Percentiles rank a stretch among this genome's conserved stretches.
phyloP scores from a whole-genome alignment of 352 stramenopile species.

The Phytophthora pseudosyringae region DNA sequence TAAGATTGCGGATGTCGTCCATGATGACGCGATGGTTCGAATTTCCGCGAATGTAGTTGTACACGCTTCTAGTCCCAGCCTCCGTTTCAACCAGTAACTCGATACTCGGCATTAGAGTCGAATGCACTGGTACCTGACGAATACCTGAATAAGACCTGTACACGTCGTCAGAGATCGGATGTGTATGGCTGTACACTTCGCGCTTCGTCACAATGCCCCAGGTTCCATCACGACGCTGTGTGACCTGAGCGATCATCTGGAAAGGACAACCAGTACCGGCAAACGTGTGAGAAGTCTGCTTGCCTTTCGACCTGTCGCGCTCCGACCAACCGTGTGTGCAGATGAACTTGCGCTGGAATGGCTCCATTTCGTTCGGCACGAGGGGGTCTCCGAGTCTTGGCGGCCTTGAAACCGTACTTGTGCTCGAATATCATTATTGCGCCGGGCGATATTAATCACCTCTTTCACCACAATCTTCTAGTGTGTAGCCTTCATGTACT shows the following conservation, averaged over 20 bases:
- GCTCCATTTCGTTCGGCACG: background rate
- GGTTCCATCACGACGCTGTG: background rate
- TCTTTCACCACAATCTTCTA: too few species aligned
- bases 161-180: background rate
- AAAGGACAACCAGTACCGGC: background rate
- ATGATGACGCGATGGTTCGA: constrained; percentile 13
- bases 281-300: background rate
- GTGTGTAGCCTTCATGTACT: too few species aligned
- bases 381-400: too few species aligned
- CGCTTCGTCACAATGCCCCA: background rate
- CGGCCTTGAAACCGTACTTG: too few species aligned
- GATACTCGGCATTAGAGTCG: background rate
- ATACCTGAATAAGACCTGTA: background rate
- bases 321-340: background rate
- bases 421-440: too few species aligned
- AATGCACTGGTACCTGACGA: background rate
- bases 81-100: background rate
- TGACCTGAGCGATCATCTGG: background rate
- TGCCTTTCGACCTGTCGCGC: background rate
- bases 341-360: background rate
- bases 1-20: constrained; percentile 5
- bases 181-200: background rate
- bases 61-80: too few species aligned
- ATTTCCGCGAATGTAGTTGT: background rate
- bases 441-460: too few species aligned